Evolutionary conservation across 2,329 filamentous ascomycete genomes (phyloP).

Genomic region (Juglanconis sp.): DNA sequence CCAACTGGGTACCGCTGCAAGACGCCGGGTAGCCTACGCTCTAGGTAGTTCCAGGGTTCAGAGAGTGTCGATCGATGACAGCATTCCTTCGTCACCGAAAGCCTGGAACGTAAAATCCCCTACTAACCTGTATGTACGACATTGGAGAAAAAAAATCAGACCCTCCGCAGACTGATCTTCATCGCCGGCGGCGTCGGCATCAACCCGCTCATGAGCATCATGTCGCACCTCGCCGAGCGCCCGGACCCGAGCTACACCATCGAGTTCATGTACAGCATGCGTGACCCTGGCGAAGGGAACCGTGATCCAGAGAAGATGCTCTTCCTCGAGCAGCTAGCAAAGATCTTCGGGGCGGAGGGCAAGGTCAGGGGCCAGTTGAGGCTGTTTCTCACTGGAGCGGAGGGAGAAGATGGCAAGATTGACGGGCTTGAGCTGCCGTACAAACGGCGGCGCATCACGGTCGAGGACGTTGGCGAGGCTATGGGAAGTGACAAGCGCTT

Average conservation of each 20-base stretch:
- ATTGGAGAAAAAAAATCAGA: background rate
- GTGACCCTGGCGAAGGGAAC: slow-evolving; percentile 25
- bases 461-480: slow-evolving; percentile 39
- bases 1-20: too few relatives aligned
- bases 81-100: too few relatives aligned
- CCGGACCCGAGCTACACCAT: slow-evolving; percentile 37
- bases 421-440: slow-evolving; percentile 28
- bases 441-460: slow-evolving; percentile 38
- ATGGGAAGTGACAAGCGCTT: slow-evolving; percentile 34
- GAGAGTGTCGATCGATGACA: too few relatives aligned
- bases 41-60: too few relatives aligned
- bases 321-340: slow-evolving; percentile 48
- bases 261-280: slow-evolving; percentile 61
- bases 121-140: too few relatives aligned
- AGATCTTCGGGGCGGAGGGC: slow-evolving; percentile 31
- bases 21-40: too few relatives aligned
- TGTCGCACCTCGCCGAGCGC: slow-evolving; percentile 55
- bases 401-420: slow-evolving; percentile 12
- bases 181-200: slow-evolving; percentile 80
- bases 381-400: slow-evolving; percentile 44
- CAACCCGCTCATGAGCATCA: slow-evolving; percentile 75
- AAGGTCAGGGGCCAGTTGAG: slow-evolving; percentile 38
- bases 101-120: too few relatives aligned
- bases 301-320: slow-evolving; percentile 37
- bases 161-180: slow-evolving; percentile 58